Conservation (phyloP, 2,329 filamentous ascomycete species). For the Fusarium domesticum region DNA sequence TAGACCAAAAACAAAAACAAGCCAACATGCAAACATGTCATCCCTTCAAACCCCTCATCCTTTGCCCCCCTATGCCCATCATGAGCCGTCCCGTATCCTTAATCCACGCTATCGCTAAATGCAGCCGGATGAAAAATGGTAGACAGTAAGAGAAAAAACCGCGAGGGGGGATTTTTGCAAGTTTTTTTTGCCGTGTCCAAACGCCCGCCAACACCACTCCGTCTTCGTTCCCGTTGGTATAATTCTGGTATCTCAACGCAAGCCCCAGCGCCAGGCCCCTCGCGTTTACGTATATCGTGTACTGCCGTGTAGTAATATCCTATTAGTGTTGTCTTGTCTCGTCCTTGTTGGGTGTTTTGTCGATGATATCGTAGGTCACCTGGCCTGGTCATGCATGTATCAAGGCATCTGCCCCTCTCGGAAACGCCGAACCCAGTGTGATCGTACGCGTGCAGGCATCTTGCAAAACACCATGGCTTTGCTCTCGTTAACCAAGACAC, state of each 20-base stretch:
- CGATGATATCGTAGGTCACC: too few species aligned
- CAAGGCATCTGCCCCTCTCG: constrained; percentile 36
- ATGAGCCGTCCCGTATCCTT: not conserved
- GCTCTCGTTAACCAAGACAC: constrained; percentile 55
- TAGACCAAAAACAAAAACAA: not conserved
- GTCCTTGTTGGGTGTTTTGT: too few species aligned
- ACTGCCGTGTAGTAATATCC: too few species aligned
- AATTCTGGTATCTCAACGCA: not conserved
- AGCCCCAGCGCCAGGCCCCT: not conserved
- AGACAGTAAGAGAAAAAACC: not conserved
- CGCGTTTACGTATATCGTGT: not conserved
- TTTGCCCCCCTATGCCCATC: not conserved
- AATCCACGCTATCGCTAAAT: constrained; percentile 18
- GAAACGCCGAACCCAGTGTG: constrained; percentile 55
- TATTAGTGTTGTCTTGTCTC: too few species aligned
- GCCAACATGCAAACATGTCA: not conserved
- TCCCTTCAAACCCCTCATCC: not conserved
- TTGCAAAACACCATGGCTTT: constrained; percentile 63
- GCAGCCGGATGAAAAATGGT: constrained; percentile 9
- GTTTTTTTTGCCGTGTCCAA: constrained; percentile 11
- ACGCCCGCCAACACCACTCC: constrained; percentile 23
- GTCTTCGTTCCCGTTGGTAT: constrained; percentile 3
- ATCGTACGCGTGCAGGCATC: constrained; percentile 51
- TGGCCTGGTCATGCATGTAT: not conserved
- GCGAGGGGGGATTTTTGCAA: not conserved